Percentiles rank a stretch among this genome's conserved stretches.
These are phyloP conservation scores for Lippia alba DNA, from an alignment of 305 asterid species.

Conservation along the genomic window DNA sequence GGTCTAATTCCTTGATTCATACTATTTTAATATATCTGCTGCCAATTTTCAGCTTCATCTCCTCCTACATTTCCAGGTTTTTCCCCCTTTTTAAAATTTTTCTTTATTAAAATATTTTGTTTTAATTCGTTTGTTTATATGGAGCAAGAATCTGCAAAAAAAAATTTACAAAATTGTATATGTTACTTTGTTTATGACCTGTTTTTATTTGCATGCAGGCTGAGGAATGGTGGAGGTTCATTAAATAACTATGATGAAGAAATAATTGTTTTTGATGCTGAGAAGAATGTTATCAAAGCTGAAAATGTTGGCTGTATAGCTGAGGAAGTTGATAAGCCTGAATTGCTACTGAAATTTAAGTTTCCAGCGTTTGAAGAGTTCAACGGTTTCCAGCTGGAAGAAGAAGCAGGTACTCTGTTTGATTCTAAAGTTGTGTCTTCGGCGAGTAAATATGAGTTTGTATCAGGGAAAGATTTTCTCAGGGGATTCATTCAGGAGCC, in stretches of 20 bases:
- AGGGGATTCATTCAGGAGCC: slow-evolving; percentile 36
- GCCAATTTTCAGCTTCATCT: slow-evolving; percentile 46
- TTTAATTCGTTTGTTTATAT: too few relatives aligned
- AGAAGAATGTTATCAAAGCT: slow-evolving; percentile 24
- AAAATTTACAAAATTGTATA: too few relatives aligned
- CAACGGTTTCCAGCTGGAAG: slow-evolving; percentile 31
- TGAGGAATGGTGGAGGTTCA: slow-evolving; percentile 26
- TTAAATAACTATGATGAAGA: slow-evolving; percentile 16
- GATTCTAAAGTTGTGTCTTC: slow-evolving; percentile 33
- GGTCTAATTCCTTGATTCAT: slow-evolving; percentile 34
- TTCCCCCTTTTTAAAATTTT: neutral
- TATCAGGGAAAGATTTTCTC: slow-evolving; percentile 21
- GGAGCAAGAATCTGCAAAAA: too few relatives aligned
- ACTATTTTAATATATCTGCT: slow-evolving; percentile 42
- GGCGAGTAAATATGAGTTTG: slow-evolving; percentile 23
- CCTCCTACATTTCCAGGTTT: slow-evolving; percentile 56
- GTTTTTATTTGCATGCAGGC: slow-evolving; percentile 37
- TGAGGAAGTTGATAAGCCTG: slow-evolving; percentile 39
- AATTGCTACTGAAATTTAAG: slow-evolving; percentile 51
- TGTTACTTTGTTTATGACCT: too few relatives aligned
- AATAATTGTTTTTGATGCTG: slow-evolving; percentile 18
- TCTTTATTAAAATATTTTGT: too few relatives aligned
- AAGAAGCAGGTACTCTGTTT: slow-evolving; percentile 29
- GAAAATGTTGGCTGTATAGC: slow-evolving; percentile 1
- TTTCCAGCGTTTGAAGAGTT: slow-evolving; percentile 71